phyloP scores from a whole-genome alignment of 495 filamentous ascomycete species.

The Elaphomyces granulatus region DNA sequence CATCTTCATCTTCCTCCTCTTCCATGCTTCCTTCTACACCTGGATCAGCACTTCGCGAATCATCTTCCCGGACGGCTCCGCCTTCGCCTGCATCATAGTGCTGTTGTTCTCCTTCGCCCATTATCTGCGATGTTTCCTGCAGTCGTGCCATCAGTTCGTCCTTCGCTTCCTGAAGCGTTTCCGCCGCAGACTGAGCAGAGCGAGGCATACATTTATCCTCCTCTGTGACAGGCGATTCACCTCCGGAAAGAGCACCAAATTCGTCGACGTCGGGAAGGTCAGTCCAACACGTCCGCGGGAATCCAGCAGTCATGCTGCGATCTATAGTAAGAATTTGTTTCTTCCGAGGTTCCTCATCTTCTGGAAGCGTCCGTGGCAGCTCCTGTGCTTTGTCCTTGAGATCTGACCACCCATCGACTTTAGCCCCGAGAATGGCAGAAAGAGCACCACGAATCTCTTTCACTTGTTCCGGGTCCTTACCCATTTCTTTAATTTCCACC shows the following conservation, averaged over 20 bases:
- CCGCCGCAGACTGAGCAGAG: constrained; percentile 39
- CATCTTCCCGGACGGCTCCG: constrained; percentile 32
- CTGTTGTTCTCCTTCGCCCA: constrained; percentile 27
- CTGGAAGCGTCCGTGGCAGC: constrained; percentile 25
- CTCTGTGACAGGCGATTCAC: constrained; percentile 26
- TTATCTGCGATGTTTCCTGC: constrained; percentile 34
- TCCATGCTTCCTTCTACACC: constrained; percentile 41
- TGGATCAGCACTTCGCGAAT: constrained; percentile 30
- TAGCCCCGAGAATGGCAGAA: constrained; percentile 33
- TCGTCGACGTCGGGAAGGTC: constrained; percentile 34
- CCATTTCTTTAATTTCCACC: constrained; percentile 36
- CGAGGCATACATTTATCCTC: constrained; percentile 39
- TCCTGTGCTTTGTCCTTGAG: constrained; percentile 32
- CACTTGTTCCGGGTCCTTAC: constrained; percentile 32
- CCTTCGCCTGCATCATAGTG: constrained; percentile 37
- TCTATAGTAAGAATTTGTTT: constrained; percentile 33
- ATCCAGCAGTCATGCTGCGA: constrained; percentile 29
- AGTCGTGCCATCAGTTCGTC: constrained; percentile 45
- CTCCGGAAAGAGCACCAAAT: constrained; percentile 18
- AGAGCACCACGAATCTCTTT: constrained; percentile 33
- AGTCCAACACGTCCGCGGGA: constrained; percentile 34
- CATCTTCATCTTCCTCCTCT: constrained; percentile 51
- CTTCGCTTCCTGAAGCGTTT: constrained; percentile 40
- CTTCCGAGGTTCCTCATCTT: constrained; percentile 27
- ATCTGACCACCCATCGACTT: constrained; percentile 35